Base-by-base conservation (phyloP, 2,329 filamentous ascomycete species). In the Plenodomus biglobosus region DNA sequence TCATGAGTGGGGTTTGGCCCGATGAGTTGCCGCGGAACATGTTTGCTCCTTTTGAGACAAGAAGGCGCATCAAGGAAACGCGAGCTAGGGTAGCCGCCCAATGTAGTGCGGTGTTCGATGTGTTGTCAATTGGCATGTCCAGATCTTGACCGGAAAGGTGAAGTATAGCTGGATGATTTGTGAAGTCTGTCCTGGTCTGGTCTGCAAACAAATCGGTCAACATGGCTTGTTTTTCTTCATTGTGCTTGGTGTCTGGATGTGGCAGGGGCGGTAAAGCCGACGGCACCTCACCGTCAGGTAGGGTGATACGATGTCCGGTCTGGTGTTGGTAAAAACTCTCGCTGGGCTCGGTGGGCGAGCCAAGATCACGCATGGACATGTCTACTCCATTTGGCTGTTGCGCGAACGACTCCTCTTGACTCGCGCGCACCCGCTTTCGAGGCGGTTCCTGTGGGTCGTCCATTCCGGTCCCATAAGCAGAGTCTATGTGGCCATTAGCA, bases 71-170 rank as follows among this genome's bases (percentile, higher is more conserved):
- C 5, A 99, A 79, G 1, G 88, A 83, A 68, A 95, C 86, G 15
- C 92, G 87, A 2, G 91, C 91, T 39, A 99, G 79, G 3, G 94
- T 96, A 4, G 94, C 91, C 2, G 94, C 94, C 94, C 94, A 99
- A 66, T 97, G 92, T 35, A 99, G 78, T 2, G 92, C 92, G 16
- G 91, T 97, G 65, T 97, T 90, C 30, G 86, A 86, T 50, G 90
- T 90, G 20, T 86, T 82, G 65, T 99, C 94, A 48, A 99, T 90
- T 1, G 94, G 92, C 69, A 94, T 87, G 65, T 99, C 94, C 18
- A 97, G 81, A 58, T 99, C 92, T 34, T 86, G 77, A 0, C 89
- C 84, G 1, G 85, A 87, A 46, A 96, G 80, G 8, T 85, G 85
- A 40, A 85, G 79, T 34, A 99, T 82, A 34, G 88, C 87, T 10